Evolutionary conservation across 768 basidiomycete genomes (phyloP), one percentile per base, ranked within the genome.

Genomic region (Symmetrospora coprosmae): DNA sequence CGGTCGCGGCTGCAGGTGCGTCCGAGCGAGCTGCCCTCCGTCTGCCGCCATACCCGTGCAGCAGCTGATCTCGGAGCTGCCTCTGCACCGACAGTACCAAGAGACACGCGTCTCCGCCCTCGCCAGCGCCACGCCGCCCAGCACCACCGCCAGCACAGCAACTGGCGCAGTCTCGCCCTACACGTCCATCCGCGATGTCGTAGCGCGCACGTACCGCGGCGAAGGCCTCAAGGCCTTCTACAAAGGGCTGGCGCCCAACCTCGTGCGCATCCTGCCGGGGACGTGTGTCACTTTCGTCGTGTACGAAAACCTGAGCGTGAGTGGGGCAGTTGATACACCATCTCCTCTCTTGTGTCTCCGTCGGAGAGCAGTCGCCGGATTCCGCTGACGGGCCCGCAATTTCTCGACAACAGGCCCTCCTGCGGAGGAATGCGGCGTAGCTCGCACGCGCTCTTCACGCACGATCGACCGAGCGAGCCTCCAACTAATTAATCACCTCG

Each of bases 231-330:
- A 76, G 46, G 92, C 88, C 1, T 97, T 97, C 71, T 99, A 96
- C 73, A 85, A 91, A 48, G 94, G 94, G 1, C 78, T 99, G 7
- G 91, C 83, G 1, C 91, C 88, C 27, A 97, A 96, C 69, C 79
- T 94, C 25, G 82, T 99, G 13, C 81, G 94, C 14, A 91, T 99
- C 48, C 78, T 97, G 16, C 94, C 94, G 0, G 94, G 92, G 28
- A 97, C 92, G 2, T 96, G 92, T 71, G 86, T 96, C 45, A 97
- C 92, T 4, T 94, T 97, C 66, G 92, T 97, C 37, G 90, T 96
- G 19, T 99, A 97, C 71, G 94, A 70, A 56, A 40, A 43, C 11
- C 40, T 58, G 41, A 58, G 55, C 46, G 55, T 58, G 41, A 46
- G 55, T 38, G n/a, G n/a, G n/a, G n/a, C n/a, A n/a, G n/a, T n/a